Base-by-base conservation (phyloP, 257 asterid species). In the Ajuga chamaepitys region DNA sequence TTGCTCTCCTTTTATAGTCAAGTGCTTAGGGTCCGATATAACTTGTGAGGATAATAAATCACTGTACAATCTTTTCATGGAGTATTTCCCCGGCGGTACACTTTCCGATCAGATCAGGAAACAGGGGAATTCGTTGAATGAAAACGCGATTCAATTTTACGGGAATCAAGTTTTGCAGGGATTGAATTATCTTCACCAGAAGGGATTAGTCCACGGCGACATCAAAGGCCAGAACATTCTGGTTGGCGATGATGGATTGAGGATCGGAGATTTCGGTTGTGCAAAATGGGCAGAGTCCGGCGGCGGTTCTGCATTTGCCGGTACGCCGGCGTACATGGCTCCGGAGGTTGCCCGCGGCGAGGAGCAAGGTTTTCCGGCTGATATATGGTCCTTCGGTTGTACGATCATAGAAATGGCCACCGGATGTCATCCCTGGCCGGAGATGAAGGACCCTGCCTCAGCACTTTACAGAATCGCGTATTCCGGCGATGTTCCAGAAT, bases 311-410 rank as follows among this genome's bases (percentile, higher is more conserved):
- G 67, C n/a, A 0, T 70, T 89, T 61, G 72, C 90, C 26, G 97
- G 99, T 0, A 93, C 96, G 45, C 99, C 97, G 64, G 80, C 85
- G 47, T 89, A 82, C 62, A 93, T 89, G 99, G 85, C 96, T 22
- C 97, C 97, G 28, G 99, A 93, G 78, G 95, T 83, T 13, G 89
- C 95, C 0, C 86, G 97, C 5, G 90, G 96, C 3, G 92, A 86
- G 78, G 94, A 80, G 42, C 99, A 89, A 53, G 41, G 86, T 3
- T 87, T 84, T 32, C 24, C 91, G 13, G 96, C 95, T 40, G 99
- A 93, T 78, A 40, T 89, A 0, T 93, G 99, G 99, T 82, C 95
- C 2, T 11, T 86, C 21, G 99, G 96, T 0, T 93, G 99, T 28
- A 77, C 85, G 8, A 28, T 93, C 2, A 61, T 89, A 0, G 97